These are phyloP conservation scores for Pichia sp. DNA, from an alignment of 1,139 yeast genomes.

Conservation along the genomic window DNA sequence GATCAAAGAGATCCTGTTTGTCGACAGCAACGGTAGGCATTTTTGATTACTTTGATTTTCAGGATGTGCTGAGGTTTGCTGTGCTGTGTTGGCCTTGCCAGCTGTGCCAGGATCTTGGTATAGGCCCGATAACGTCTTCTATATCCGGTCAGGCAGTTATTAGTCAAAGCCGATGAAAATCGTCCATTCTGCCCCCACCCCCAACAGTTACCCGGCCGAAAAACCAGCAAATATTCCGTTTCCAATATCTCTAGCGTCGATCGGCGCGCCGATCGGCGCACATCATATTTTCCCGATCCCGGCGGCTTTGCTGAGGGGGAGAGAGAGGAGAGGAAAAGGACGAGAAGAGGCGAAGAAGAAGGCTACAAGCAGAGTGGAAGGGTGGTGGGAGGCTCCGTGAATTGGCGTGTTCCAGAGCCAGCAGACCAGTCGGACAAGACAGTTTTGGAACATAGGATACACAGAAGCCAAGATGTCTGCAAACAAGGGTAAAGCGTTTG, in stretches of 20 bases:
- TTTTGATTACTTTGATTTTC: conserved; percentile 7
- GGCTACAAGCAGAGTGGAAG: not conserved
- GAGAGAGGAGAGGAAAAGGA: not conserved
- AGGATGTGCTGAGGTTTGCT: not conserved
- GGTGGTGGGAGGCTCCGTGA: not conserved
- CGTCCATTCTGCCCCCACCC: not conserved
- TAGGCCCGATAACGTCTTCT: no score
- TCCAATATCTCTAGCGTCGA: conserved; percentile 1
- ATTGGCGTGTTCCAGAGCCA: not conserved
- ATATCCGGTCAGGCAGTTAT: not conserved
- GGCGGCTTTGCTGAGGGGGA: not conserved
- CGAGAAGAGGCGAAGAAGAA: not conserved
- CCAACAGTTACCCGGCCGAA: not conserved
- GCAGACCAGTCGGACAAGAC: not conserved
- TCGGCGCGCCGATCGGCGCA: not conserved
- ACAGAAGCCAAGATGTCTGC: conserved; percentile 15
- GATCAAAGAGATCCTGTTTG: conserved; percentile 81
- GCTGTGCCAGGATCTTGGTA: no score
- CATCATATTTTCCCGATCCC: not conserved
- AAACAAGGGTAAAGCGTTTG: conserved; percentile 43
- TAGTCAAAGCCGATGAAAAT: not conserved
- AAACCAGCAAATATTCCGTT: not conserved
- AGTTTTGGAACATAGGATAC: not conserved
- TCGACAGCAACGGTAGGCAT: conserved; percentile 98
- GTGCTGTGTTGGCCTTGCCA: not conserved